These are phyloP conservation scores for Pochonia chlamydosporia DNA, from an alignment of 2,329 filamentous ascomycete species.

Conservation along the genomic window DNA sequence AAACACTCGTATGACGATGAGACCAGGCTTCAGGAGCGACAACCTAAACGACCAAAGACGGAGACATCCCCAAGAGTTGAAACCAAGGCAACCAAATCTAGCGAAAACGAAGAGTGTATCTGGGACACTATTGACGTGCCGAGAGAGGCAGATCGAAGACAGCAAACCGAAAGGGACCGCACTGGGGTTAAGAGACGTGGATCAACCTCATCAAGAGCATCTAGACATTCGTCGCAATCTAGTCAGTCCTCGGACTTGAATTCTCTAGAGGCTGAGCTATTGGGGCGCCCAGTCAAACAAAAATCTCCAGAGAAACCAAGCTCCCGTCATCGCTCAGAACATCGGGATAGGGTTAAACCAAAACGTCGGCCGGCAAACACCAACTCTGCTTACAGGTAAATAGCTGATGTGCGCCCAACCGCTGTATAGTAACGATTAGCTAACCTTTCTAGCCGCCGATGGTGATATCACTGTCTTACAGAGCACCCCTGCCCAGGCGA, in stretches of 20 bases:
- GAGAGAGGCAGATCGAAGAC: conserved; percentile 7
- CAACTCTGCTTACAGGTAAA: conserved; percentile 33
- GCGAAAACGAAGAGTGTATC: conserved; percentile 17
- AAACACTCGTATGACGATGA: conserved; percentile 3
- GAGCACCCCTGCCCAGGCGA: too few species aligned
- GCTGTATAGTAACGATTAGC: not conserved
- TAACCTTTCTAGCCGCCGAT: conserved; percentile 24
- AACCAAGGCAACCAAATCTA: conserved; percentile 23
- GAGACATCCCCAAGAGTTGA: conserved; percentile 2
- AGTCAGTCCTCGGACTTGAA: conserved; percentile 30
- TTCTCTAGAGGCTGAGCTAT: conserved; percentile 32
- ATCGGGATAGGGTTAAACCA: conserved; percentile 14
- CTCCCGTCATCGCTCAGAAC: conserved; percentile 15
- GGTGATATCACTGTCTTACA: conserved; percentile 20
- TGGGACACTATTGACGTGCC: conserved; percentile 9
- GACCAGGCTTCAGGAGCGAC: not conserved
- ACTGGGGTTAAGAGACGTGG: conserved; percentile 11
- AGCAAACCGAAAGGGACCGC: conserved; percentile 1
- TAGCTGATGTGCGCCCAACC: not conserved
- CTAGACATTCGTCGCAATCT: conserved; percentile 24
- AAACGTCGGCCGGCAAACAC: conserved; percentile 28
- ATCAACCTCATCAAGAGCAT: conserved; percentile 17
- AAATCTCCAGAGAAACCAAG: conserved; percentile 20
- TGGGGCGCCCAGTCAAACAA: conserved; percentile 26
- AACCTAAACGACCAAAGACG: not conserved